These are phyloP conservation scores for Novymonas esmeraldas DNA, from an alignment of 208 protist species.

Conservation along the genomic window DNA sequence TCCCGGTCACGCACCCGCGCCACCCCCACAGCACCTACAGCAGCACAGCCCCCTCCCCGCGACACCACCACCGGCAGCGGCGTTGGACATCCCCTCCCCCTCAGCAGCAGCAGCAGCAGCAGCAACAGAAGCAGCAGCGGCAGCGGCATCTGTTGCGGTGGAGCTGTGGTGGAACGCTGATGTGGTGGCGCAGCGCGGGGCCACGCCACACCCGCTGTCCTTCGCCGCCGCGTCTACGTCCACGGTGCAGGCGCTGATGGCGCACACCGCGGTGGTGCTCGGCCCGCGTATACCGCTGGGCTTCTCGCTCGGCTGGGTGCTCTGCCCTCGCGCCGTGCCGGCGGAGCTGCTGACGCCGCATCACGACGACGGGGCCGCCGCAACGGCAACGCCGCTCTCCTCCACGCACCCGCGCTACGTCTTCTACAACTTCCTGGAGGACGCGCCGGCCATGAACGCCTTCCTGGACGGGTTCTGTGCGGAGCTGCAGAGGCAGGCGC, in stretches of 20 bases:
- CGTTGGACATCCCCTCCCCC: too few relatives aligned
- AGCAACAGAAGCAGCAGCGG: not conserved
- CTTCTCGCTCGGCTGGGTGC: conserved; percentile 51
- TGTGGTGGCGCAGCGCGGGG: conserved; percentile 29
- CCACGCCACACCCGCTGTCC: not conserved
- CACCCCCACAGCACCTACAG: too few relatives aligned
- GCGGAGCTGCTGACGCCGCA: not conserved
- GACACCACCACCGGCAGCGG: too few relatives aligned
- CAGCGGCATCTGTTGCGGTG: conserved; percentile 9
- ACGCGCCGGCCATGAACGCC: conserved; percentile 14
- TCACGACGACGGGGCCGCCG: not conserved
- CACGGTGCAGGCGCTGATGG: conserved; percentile 9
- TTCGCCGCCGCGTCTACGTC: conserved; percentile 6
- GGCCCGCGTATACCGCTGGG: conserved; percentile 15
- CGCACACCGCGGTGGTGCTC: conserved; percentile 6
- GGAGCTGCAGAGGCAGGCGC: too few relatives aligned
- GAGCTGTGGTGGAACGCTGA: conserved; percentile 63
- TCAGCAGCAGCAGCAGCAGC: conserved; percentile 2
- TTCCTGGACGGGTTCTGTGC: conserved; percentile 14
- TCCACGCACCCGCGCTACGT: conserved; percentile 2
- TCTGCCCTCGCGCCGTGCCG: conserved; percentile 9
- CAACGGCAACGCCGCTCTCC: not conserved
- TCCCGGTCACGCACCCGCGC: too few relatives aligned
- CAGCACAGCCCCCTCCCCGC: too few relatives aligned
- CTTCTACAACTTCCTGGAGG: conserved; percentile 19